A percentile compares a stretch with the other conserved stretches of the same genome.
Evolutionary conservation across 495 filamentous ascomycete genomes (phyloP).

Genomic region (Tuber umbilicatum): DNA sequence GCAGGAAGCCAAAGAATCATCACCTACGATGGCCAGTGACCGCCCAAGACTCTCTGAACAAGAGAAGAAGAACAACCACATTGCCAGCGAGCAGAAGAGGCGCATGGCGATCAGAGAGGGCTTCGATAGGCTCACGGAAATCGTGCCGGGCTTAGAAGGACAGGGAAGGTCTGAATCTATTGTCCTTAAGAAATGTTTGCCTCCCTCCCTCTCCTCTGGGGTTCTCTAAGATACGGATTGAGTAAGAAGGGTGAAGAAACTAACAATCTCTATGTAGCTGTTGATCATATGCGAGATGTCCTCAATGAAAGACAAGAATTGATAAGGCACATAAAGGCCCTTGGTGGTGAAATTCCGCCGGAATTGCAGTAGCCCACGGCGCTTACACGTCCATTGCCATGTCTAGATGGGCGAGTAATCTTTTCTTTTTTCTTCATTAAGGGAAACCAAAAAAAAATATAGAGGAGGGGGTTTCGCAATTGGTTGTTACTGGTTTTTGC

Average conservation of each 20-base stretch:
- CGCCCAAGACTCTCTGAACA: slow-evolving; percentile 69
- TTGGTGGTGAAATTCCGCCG: slow-evolving; percentile 51
- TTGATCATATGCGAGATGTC: slow-evolving; percentile 62
- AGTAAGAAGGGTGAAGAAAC: slow-evolving; percentile 6
- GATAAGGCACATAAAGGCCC: slow-evolving; percentile 55
- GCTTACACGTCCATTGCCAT: neutral
- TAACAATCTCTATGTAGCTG: slow-evolving; percentile 45
- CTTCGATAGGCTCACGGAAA: slow-evolving; percentile 75
- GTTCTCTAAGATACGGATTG: neutral
- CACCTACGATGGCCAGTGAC: slow-evolving; percentile 28
- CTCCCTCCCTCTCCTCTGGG: neutral
- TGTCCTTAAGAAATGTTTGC: slow-evolving; percentile 58
- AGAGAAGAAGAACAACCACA: slow-evolving; percentile 88
- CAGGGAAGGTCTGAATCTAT: slow-evolving; percentile 79
- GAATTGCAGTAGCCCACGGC: slow-evolving; percentile 29
- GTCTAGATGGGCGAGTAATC: neutral
- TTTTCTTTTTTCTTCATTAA: neutral
- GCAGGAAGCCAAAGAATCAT: slow-evolving; percentile 18
- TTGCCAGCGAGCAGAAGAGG: slow-evolving; percentile 82
- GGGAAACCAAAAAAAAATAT: neutral
- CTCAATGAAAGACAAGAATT: slow-evolving; percentile 58
- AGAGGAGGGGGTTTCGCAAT: slow-evolving; percentile 12
- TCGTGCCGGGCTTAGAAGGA: slow-evolving; percentile 76
- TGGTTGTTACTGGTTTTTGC: neutral
- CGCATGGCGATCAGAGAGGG: slow-evolving; percentile 76